Evolutionary conservation across 495 filamentous ascomycete species (phyloP), one percentile per base, ranked within the genome.

Genomic region (Alectoria sarmentosa): DNA sequence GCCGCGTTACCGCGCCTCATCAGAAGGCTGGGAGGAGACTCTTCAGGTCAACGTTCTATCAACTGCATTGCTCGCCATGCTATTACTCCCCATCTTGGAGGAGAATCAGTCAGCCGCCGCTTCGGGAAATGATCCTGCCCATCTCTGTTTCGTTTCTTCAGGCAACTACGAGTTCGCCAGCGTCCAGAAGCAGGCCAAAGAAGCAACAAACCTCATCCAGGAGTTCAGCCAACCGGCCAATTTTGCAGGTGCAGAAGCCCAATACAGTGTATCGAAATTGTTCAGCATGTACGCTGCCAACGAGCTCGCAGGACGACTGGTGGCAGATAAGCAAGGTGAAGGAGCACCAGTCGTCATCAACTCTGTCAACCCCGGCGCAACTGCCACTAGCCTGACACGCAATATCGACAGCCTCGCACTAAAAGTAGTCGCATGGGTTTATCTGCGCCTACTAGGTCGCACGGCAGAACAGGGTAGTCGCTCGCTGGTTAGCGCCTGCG

Each of bases 21-120:
- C 70, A 0, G 80, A 85, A 26, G 82, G 79, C 3, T 83, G 76
- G 75, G 86, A 89, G 65, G 72, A 78, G 60, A 75, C 73, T 0
- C 23, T 88, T 15, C 82, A 86, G 68, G 81, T 88, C 58, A 87
- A 89, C 66, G 77, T 80, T 1, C 72, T 89, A 5, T 82, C 81
- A 5, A 86, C 84, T 0, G 74, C 78, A 14, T 68, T 88, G 4
- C 72, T 89, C 36, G 83, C 77, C 0, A 37, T 85, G 23, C 71
- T 86, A 0, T 69, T 89, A 28, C 74, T 89, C 3, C 84, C 84
- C 3, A 49, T 26, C 10, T 11, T 49, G 46, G 28, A 28, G 11
- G n/a, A n/a, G n/a, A n/a, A n/a, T n/a, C n/a, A n/a, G n/a, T n/a
- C n/a, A n/a, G n/a, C n/a, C n/a, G n/a, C n/a, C n/a, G n/a, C n/a